Evolutionary conservation across 768 basidiomycete species (phyloP), one percentile per base, ranked within the genome.

Genomic region (Boletus fagicola): DNA sequence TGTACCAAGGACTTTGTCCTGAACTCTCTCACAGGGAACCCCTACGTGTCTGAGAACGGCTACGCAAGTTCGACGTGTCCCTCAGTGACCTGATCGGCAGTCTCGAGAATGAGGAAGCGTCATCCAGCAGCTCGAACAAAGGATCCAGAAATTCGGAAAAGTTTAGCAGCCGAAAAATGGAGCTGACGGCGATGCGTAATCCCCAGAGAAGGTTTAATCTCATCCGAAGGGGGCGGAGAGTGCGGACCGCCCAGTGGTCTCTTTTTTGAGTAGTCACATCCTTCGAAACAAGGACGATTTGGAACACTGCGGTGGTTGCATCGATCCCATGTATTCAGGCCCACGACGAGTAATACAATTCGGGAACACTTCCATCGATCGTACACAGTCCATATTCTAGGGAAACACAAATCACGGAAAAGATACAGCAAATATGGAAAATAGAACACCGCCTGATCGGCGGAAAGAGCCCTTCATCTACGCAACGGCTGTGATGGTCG

Each of bases 21-120:
- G 11, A n/a, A 56, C 50, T 57, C 65, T 26, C 71, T 70, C 44
- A 69, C 78, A 12, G 78, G 79, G 20, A 84, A 82, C 59, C 78
- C 81, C 1, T 81, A 74, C 60, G 70, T 80, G 5, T 77, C 82
- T 68, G 67, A 75, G 31, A 69, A 68, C 31, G 75, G 4, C 65
- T 83, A 31, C 62, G 73, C 45, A 78, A 77, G 46, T 73, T 82
- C 40, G 80, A 81, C 58, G 1, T 28, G 63, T 73, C 78, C 4
- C 68, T 82, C 49, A 62, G 67, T 12, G 75, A 80, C 18, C 70
- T 80, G 40, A 80, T 82, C 42, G 56, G 65, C 1, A 74, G 77
- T 7, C 24, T 84, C 28, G 80, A 83, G 63, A 74, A 75, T 31
- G 80, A 84, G 62, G 74, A 75, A 57, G 62, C 53, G 20, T 68